Evolutionary conservation across 345 rosid species (phyloP).

Genomic region (Gynandropsis gynandra): DNA sequence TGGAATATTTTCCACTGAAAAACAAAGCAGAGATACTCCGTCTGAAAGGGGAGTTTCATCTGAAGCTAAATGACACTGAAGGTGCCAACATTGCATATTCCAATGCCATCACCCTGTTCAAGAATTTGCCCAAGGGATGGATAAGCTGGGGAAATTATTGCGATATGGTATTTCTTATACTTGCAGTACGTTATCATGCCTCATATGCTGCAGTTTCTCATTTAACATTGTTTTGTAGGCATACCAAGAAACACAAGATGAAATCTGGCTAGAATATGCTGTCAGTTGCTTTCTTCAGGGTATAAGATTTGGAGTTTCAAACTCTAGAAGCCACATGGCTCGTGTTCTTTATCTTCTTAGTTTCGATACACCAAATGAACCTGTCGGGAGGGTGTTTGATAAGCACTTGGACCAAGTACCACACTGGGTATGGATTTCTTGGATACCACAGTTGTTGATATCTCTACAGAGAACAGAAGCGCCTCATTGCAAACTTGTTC

Average conservation of each 20-base stretch:
- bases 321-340: slow-evolving; percentile 92
- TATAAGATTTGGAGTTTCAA: slow-evolving; percentile 86
- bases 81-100: slow-evolving; percentile 78
- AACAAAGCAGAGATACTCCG: slow-evolving; percentile 87
- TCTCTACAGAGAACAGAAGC: slow-evolving; percentile 98
- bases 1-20: slow-evolving; percentile 84
- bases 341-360: slow-evolving; percentile 95
- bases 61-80: slow-evolving; percentile 74
- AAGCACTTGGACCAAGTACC: slow-evolving; percentile 92
- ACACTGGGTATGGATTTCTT: slow-evolving; percentile 98
- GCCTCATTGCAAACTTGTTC: slow-evolving; percentile 93
- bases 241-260: slow-evolving; percentile 74
- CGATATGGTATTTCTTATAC: slow-evolving; percentile 60
- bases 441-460: slow-evolving; percentile 95
- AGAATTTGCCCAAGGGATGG: slow-evolving; percentile 96
- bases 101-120: slow-evolving; percentile 74
- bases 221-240: slow-evolving; percentile 45
- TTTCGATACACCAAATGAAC: slow-evolving; percentile 84
- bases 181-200: slow-evolving; percentile 6
- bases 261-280: slow-evolving; percentile 94
- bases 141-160: slow-evolving; percentile 99
- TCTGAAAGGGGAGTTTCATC: slow-evolving; percentile 81
- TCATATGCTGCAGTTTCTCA: slow-evolving; percentile 13
- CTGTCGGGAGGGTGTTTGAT: slow-evolving; percentile 93
- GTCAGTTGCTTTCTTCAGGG: slow-evolving; percentile 99